Evolutionary conservation across 2,329 filamentous ascomycete genomes (phyloP).

Genomic region (Elsinoe arachidis): DNA sequence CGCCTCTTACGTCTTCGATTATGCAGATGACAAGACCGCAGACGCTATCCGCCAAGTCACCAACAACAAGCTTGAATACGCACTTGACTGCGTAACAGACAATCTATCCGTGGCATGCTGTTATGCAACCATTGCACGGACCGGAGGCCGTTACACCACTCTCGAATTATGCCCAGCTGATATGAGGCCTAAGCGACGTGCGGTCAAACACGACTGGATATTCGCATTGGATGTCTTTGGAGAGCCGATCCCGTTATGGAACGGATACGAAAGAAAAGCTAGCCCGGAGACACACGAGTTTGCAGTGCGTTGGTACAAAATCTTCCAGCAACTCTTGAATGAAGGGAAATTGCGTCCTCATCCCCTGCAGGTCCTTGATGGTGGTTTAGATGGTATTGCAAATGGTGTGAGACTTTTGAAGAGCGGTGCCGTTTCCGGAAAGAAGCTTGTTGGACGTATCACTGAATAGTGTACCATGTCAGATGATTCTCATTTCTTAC

Average conservation of each 20-base stretch:
- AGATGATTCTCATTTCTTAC: background rate
- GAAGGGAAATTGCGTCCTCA: background rate
- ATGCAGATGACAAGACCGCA: constrained; percentile 29
- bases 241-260: background rate
- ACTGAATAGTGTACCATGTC: background rate
- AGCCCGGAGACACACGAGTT: background rate
- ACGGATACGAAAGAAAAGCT: background rate
- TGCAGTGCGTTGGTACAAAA: background rate
- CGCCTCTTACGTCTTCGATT: constrained; percentile 40
- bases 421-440: background rate
- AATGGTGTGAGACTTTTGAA: background rate
- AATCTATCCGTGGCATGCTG: constrained; percentile 16
- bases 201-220: constrained; percentile 12
- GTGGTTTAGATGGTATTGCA: background rate
- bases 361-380: background rate
- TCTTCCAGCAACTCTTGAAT: background rate
- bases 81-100: constrained; percentile 37
- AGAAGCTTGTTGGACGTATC: background rate
- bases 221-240: constrained; percentile 7
- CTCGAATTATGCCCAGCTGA: constrained; percentile 28
- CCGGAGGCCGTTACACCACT: constrained; percentile 33
- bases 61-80: constrained; percentile 29
- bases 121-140: constrained; percentile 25
- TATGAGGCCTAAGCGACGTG: constrained; percentile 3
- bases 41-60: constrained; percentile 32